phyloP scores from a whole-genome alignment of 331 rosid genomes.

The Cucumis variabilis region DNA sequence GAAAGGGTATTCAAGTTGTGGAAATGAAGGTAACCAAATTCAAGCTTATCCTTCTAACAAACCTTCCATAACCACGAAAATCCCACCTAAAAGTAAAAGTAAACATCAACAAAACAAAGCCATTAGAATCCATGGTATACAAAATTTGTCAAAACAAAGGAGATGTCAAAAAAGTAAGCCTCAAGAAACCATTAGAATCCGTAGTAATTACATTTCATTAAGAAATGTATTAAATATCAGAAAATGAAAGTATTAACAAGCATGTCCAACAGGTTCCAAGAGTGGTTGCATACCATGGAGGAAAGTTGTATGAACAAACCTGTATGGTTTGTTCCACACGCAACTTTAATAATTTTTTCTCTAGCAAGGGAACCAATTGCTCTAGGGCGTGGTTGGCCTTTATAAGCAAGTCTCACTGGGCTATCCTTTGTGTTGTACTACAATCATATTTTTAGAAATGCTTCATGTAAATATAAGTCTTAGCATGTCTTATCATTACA shows the following conservation, averaged over 20 bases:
- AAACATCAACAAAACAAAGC: not conserved
- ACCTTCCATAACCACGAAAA: conserved; percentile 99
- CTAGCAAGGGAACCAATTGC: conserved; percentile 87
- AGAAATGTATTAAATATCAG: conserved; percentile 25
- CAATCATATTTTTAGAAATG: conserved; percentile 48
- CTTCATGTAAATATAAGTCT: conserved; percentile 23
- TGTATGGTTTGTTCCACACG: conserved; percentile 96
- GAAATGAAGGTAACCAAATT: conserved; percentile 20
- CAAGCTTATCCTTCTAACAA: conserved; percentile 34
- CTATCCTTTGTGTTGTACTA: conserved; percentile 96
- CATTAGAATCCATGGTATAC: not conserved
- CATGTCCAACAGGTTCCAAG: not conserved
- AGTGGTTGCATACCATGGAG: not conserved
- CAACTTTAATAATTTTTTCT: conserved; percentile 84
- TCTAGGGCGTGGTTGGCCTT: conserved; percentile 95
- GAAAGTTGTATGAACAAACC: conserved; percentile 42
- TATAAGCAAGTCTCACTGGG: conserved; percentile 91
- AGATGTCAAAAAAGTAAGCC: not conserved
- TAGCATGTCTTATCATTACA: not conserved
- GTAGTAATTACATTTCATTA: conserved; percentile 72
- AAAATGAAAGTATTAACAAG: not conserved
- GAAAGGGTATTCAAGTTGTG: conserved; percentile 31
- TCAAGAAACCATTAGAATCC: conserved; percentile 72
- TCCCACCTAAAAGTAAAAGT: conserved; percentile 78
- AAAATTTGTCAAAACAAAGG: conserved; percentile 9